Evolutionary conservation across 1,139 yeast species (phyloP).

Genomic region (Yamadazyma blattariae): DNA sequence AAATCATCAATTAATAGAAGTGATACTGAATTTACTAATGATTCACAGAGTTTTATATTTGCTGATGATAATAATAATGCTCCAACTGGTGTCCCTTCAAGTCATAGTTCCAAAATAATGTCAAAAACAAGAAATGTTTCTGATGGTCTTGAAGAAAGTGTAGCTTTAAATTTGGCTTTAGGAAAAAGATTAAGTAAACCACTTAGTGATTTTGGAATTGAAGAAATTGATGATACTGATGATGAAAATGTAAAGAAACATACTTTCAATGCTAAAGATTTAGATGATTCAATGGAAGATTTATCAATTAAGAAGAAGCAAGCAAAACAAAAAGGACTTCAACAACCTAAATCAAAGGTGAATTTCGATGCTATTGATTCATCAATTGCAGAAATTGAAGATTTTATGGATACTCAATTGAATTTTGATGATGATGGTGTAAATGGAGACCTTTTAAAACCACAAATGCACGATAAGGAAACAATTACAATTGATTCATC

Average conservation of each 20-base stretch:
- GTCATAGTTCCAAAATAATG: not conserved
- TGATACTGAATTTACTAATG: constrained; percentile 17
- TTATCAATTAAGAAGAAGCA: not conserved
- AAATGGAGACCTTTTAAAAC: constrained; percentile 2
- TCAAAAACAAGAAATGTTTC: constrained; percentile 16
- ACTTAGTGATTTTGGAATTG: constrained; percentile 35
- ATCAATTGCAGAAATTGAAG: constrained; percentile 44
- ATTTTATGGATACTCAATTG: constrained; percentile 37
- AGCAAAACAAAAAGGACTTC: not conserved
- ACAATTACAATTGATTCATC: constrained; percentile 12
- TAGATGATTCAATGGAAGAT: constrained; percentile 11
- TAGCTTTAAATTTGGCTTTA: constrained; percentile 24
- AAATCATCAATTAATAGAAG: constrained; percentile 6
- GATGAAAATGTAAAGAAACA: constrained; percentile 12
- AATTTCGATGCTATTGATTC: constrained; percentile 17
- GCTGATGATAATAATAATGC: constrained; percentile 3
- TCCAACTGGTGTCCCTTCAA: not conserved
- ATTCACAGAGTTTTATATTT: constrained; percentile 35
- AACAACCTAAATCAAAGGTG: not conserved
- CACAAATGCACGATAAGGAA: constrained; percentile 3
- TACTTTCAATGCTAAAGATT: constrained; percentile 1
- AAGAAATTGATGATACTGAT: constrained; percentile 37
- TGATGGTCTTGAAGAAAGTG: constrained; percentile 26
- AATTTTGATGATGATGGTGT: constrained; percentile 14
- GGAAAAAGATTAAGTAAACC: constrained; percentile 20